A percentile compares a stretch with the other conserved stretches of the same genome.
These are phyloP conservation scores for Sclerotinia minor DNA, from an alignment of 2,329 filamentous ascomycete species.

Conservation along the genomic window DNA sequence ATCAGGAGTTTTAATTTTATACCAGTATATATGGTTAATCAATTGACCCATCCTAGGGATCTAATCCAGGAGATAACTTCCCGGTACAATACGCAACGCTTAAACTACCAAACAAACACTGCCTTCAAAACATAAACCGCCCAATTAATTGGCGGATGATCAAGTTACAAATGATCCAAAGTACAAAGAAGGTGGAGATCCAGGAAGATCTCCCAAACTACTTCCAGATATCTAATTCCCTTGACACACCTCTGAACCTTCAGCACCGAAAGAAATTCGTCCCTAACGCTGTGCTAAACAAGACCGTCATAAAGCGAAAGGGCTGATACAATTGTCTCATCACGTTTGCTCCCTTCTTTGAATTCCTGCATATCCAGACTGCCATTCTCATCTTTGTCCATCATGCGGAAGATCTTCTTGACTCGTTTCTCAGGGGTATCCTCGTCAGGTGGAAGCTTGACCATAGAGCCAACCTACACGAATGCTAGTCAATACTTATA, in stretches of 20 bases:
- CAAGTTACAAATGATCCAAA: constrained; percentile 21
- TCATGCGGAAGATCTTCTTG: constrained; percentile 98
- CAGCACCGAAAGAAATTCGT: constrained; percentile 16
- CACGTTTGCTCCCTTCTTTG: constrained; percentile 97
- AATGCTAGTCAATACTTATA: constrained; percentile 20
- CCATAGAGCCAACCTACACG: constrained; percentile 90
- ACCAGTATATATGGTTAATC: constrained; percentile 14
- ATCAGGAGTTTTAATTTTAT: constrained; percentile 15
- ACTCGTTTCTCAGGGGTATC: constrained; percentile 99
- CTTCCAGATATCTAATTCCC: constrained; percentile 22
- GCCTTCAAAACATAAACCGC: constrained; percentile 19
- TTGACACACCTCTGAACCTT: constrained; percentile 4
- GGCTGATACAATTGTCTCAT: constrained; percentile 97
- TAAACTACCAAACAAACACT: constrained; percentile 23
- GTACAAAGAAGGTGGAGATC: constrained; percentile 13
- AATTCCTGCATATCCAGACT: constrained; percentile 97
- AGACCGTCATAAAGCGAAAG: constrained; percentile 94
- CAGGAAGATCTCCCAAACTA: not conserved
- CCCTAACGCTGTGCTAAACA: constrained; percentile 56
- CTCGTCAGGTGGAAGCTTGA: constrained; percentile 97
- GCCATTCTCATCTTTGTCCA: constrained; percentile 99
- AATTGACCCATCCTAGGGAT: constrained; percentile 23
- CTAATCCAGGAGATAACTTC: constrained; percentile 20
- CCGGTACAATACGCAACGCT: constrained; percentile 21
- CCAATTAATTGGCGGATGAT: constrained; percentile 16